phyloP scores from a whole-genome alignment of 495 filamentous ascomycete genomes.

The Hyaloscypha hepaticicola region DNA sequence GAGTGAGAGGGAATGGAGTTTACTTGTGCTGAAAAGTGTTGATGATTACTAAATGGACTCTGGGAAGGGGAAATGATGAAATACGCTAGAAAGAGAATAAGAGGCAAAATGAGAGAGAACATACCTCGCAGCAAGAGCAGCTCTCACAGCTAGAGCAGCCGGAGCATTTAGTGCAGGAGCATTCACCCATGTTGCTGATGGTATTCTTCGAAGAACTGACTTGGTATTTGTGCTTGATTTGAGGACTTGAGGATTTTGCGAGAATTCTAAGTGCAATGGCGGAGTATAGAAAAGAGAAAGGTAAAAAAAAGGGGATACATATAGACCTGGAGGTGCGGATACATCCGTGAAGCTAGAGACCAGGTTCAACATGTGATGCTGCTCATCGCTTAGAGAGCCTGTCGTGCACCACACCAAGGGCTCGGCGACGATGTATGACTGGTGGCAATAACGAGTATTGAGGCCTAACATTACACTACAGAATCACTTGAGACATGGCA shows the following conservation, averaged over 20 bases:
- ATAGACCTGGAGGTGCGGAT: too few species aligned
- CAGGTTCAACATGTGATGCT: too few species aligned
- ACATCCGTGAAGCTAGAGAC: too few species aligned
- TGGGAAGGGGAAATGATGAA: not conserved
- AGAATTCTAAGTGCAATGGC: too few species aligned
- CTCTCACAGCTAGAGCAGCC: not conserved
- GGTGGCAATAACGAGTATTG: not conserved
- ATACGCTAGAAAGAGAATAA: not conserved
- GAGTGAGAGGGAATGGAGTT: not conserved
- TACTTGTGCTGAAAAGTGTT: not conserved
- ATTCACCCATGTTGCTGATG: not conserved
- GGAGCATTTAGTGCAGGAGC: not conserved
- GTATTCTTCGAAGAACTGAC: not conserved
- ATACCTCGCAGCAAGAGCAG: not conserved
- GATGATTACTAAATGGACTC: not conserved
- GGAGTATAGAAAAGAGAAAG: too few species aligned
- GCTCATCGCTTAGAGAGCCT: not conserved
- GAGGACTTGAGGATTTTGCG: too few species aligned
- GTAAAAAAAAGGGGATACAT: too few species aligned
- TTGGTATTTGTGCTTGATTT: not conserved
- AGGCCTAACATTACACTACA: constrained; percentile 15
- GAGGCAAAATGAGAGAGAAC: not conserved
- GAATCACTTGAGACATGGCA: not conserved
- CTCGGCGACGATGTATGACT: not conserved
- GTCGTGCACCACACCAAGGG: not conserved